Base-by-base conservation (phyloP, 1,284 basidiomycete genomes). In the Heterobasidion occidentale region DNA sequence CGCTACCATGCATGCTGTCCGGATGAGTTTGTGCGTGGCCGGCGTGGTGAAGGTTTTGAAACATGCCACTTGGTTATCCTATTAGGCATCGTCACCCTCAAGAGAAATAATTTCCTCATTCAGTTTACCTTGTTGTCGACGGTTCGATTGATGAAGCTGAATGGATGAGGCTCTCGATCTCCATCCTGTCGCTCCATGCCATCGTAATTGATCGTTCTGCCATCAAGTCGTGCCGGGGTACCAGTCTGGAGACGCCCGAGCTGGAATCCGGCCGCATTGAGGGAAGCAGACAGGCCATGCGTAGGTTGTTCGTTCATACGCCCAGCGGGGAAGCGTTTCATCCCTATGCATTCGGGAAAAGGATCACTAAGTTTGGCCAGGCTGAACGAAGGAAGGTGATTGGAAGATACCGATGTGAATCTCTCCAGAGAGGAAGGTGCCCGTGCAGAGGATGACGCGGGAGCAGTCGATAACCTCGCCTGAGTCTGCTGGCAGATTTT, bases 241-340 rank as follows among this genome's bases (percentile, higher is more conserved):
- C 93, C 93, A 0, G 93, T 96, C 73, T 95, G 92, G 54, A 95
- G 74, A 9, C 93, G 80, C 1, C 87, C 86, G 2, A 95, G 83
- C 61, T 80, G 77, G 70, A 96, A 94, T 0, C 91, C 90, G 7
- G 90, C 90, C 7, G 75, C 69, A 5, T 76, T 74, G 5, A 96
- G 79, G 3, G 90, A 91, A 1, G 78, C 79, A 6, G 92, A 94
- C 6, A 95, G 77, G 0, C 87, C 88, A 35, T 80, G 69, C 2
- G 89, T 87, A 0, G 90, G 86, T 15, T 81, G 77, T 58, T 93
- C 90, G 53, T 83, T 78, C 61, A 93, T 78, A 42, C 92, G 77
- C n/a, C 93, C 93, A 3, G 92, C 92, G 7, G 91, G 89, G 55
- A 88, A 87, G 7, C 83, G 78, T 58, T 85, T 84, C 69, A 88